Base-by-base conservation (phyloP, 768 basidiomycete species). In the Lactarius deliciosus region DNA sequence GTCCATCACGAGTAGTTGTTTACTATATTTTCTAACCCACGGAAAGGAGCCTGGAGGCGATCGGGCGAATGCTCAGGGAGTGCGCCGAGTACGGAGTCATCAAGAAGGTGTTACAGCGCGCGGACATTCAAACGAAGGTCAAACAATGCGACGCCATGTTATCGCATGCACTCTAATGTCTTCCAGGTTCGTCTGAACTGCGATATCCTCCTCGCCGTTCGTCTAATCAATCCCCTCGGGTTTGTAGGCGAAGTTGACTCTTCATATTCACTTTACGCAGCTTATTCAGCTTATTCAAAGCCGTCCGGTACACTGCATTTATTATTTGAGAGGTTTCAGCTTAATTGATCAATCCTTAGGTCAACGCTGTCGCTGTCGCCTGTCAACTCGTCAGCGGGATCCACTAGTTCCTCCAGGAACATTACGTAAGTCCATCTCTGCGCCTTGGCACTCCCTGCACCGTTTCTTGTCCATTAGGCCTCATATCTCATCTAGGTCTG, bases 131-230 rank as follows among this genome's bases (percentile, higher is more conserved):
- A 22, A 13, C 9, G 13, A 43, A 55, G 15, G 18, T 64, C 9
- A 64, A 20, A 15, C 18, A 16, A 34, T 64, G 36, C 41, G 40
- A 64, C 18, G 15, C 2, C 34, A 30, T 25, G 55, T 25, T 64
- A n/a, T 30, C 28, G 32, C 18, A 58, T 16, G 18, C 43, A 7
- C 38, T 64, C 3, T n/a, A 7, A 13, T 6, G 5, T 34, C 11
- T 58, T 54, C 28, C 40, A 57, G 40, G 63, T 64, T 22, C 53
- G 61, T 56, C 36, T 28, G 22, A 54, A 41, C 25, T 40, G 11
- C 25, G 0, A 7, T n/a, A 25, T n/a, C 16, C 1, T 25, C 34
- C 56, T 64, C 30, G 28, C 36, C 45, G n/a, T 28, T 62, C 50
- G 6, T 40, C 50, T 53, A 9, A 63, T 32, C n/a, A 54, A 16